Base-by-base conservation (phyloP, 805 yeast genomes). In the Hanseniaspora taiwanica region DNA sequence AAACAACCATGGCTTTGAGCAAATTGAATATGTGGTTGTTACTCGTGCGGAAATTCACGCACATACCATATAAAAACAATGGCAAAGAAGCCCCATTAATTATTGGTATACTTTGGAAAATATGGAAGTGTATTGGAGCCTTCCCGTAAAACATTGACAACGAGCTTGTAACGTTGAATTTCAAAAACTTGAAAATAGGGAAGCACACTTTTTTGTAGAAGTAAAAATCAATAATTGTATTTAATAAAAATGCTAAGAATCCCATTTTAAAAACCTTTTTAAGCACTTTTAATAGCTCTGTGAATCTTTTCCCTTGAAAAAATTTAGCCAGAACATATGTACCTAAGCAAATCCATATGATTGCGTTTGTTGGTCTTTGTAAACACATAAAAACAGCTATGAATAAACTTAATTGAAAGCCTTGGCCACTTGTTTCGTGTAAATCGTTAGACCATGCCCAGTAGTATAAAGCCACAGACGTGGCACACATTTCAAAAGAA, bases 111-210 rank as follows among this genome's bases (percentile, higher is more conserved):
- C 83, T 93, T 59, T 91, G 96, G 6, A 71, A 55, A 2, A 89
- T 27, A 58, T 91, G 91, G 62, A 87, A 91, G 54, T 81, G 82
- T 76, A 85, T 71, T 16, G 93, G 81, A 16, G 91, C 76, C 0
- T 68, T 63, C 0, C 99, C 99, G 58, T 91, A 91, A 51, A 87
- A 86, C 3, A 73, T 65, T 3, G 94, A 79, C 16, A 84, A 63
- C 17, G 82, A 76, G 35, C 75, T 74, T 12, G 79, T 56, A n/a
- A 81, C 70, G 53, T 87, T 87, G 64, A 87, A 87, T 51, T 78
- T 74, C 40, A 83, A 47, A 51, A 87, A 87, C 47, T 77, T 75
- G 54, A 69, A 60, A 1, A 78, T 47, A 2, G 96, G 95, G 34
- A 81, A 64, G 0, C 72, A 69, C 44, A 68, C 48, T 21, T 59